These are phyloP conservation scores for Medicago arabica DNA, from an alignment of 306 rosid genomes.

Conservation along the genomic window DNA sequence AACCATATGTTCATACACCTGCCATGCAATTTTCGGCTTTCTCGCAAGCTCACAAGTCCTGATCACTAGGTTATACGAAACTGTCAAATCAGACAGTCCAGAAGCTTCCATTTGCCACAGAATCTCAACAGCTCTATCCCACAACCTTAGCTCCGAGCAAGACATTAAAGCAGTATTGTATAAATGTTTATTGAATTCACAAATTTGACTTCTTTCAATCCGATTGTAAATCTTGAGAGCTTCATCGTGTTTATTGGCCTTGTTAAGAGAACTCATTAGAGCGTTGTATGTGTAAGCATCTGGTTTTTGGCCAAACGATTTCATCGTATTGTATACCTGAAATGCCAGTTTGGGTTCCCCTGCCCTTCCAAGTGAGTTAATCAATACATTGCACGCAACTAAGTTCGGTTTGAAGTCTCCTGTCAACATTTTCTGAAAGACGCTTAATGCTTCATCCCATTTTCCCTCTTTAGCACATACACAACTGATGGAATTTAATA, in stretches of 20 bases:
- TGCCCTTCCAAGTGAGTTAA: slow-evolving; percentile 78
- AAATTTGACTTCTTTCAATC: slow-evolving; percentile 50
- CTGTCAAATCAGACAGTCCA: slow-evolving; percentile 55
- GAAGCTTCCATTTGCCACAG: slow-evolving; percentile 86
- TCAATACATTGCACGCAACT: slow-evolving; percentile 72
- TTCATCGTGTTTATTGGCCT: slow-evolving; percentile 57
- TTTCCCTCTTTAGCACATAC: slow-evolving; percentile 77
- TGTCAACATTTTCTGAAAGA: slow-evolving; percentile 68
- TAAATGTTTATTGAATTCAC: slow-evolving; percentile 58
- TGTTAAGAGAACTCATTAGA: slow-evolving; percentile 63
- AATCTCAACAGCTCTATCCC: slow-evolving; percentile 78
- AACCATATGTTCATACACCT: slow-evolving; percentile 88
- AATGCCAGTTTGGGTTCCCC: slow-evolving; percentile 75
- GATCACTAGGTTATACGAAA: slow-evolving; percentile 78
- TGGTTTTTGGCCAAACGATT: slow-evolving; percentile 63
- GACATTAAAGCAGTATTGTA: slow-evolving; percentile 72
- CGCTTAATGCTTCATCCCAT: slow-evolving; percentile 66
- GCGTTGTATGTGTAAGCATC: slow-evolving; percentile 85
- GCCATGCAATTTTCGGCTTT: slow-evolving; percentile 77
- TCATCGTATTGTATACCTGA: slow-evolving; percentile 52
- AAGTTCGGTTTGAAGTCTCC: slow-evolving; percentile 62
- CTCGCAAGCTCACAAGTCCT: slow-evolving; percentile 75
- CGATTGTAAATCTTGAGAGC: slow-evolving; percentile 71
- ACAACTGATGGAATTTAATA: slow-evolving; percentile 69
- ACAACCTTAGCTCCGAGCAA: slow-evolving; percentile 82